Conservation (phyloP, 1,139 yeast species). For the Taphrina wiesneri region DNA sequence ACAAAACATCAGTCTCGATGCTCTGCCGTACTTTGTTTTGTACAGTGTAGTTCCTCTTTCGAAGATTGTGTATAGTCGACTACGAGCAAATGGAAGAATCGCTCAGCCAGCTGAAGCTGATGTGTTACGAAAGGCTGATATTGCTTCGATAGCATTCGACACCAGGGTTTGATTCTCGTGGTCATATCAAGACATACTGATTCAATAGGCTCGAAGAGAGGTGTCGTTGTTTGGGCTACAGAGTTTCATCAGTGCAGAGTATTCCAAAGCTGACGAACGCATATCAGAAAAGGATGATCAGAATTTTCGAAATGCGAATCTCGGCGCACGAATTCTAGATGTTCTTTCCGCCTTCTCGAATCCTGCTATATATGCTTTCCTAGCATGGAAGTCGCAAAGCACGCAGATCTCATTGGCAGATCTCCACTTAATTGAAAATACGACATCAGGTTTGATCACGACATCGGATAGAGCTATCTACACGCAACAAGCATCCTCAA, state of each 20-base stretch:
- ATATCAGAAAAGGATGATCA: not conserved
- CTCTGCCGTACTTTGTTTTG: slow-evolving; percentile 17
- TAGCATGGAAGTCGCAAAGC: slow-evolving; percentile 10
- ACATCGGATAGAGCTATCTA: slow-evolving; percentile 8
- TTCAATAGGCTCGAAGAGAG: slow-evolving; percentile 15
- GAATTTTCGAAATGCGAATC: not conserved
- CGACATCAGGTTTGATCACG: slow-evolving; percentile 11
- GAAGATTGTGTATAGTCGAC: not conserved
- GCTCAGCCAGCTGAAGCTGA: not conserved
- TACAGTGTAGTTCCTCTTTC: slow-evolving; percentile 12
- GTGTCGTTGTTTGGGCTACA: slow-evolving; percentile 6
- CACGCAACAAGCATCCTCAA: slow-evolving; percentile 1
- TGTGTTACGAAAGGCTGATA: not conserved
- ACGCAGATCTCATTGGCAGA: slow-evolving; percentile 20
- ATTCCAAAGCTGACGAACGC: not conserved
- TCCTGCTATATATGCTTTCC: slow-evolving; percentile 9
- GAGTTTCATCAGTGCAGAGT: not conserved
- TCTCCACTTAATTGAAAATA: slow-evolving; percentile 23
- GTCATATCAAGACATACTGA: too few relatives aligned
- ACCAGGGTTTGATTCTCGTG: not conserved
- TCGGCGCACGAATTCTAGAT: not conserved
- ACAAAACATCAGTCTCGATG: slow-evolving; percentile 7
- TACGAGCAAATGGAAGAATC: not conserved
- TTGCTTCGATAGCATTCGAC: slow-evolving; percentile 7
- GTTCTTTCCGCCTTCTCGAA: slow-evolving; percentile 1